Evolutionary conservation across 164 flowering plant species (phyloP), one percentile per base, ranked within the genome.

Genomic region (Sextonia rubra): DNA sequence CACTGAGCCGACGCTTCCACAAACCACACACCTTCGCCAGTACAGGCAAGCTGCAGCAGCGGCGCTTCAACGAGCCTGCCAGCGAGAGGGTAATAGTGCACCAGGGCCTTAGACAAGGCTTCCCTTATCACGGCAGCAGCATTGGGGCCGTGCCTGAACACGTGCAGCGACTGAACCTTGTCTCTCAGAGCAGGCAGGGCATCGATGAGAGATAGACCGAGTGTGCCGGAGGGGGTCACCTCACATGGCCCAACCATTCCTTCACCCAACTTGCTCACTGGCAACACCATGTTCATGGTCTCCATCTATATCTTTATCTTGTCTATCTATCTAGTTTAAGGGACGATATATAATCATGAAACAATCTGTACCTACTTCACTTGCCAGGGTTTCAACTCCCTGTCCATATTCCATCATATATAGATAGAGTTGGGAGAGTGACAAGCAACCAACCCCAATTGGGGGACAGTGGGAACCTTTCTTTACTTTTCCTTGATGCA

Each of bases 31-130:
- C 93, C 93, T 60, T 86, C 85, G 58, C 82, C 86, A 20, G 80
- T 70, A 61, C 90, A 87, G 3, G 79, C 82, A 27, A 85, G 80
- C 69, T 69, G 74, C 15, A 81, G 79, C 4, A 29, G 65, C 29
- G 23, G 44, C 1, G 80, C 60, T 32, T 81, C 82, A 22, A 61
- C 69, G 12, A 87, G 83, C 72, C 87, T 60, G 15, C 94, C 92
- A 1, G 91, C 92, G 3, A 90, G 89, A 70, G 90, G 92, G 74
- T 90, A 88, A 67, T 88, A 90, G 23, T 85, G 87, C 69, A 88
- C 88, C 71, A 90, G 72, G 8, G 91, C 91, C 75, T 66, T 85
- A 27, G 89, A 80, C 77, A 88, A 74, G 44, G 89, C 90, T 68
- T 77, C 77, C 63, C 64, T 82, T 9, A 90, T 82, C 55, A 80